Base-by-base conservation (phyloP, 352 stramenopile genomes). In the Globisporangium ultimum region DNA sequence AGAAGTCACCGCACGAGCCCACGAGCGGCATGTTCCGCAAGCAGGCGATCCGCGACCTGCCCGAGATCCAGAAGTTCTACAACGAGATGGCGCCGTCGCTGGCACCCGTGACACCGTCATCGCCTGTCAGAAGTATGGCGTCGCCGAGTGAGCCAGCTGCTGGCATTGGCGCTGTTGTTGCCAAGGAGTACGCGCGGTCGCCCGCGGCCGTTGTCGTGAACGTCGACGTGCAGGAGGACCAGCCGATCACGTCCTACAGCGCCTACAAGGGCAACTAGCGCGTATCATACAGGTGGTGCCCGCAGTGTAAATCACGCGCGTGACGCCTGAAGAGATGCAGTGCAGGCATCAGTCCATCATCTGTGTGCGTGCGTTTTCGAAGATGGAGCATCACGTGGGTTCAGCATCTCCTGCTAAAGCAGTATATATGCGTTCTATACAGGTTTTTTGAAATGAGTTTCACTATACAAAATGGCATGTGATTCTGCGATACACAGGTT, bases 61-160 rank as follows among this genome's bases (percentile, higher is more conserved):
- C 54, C 22, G 50, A 45, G 42, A 66, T 66, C 47, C 60, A 66
- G 38, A 61, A 61, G 47, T 57, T 62, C 47, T 66, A 66, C 54
- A 42, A 7, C 5, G 38, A 56, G 53, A 61, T 66, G 38, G 40
- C 46, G 17, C 22, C 36, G 1, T 13, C 4, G 32, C 4, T 32
- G 24, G 18, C 45, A 50, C 11, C 45, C 9, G 18, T 18, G 6
- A 32, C 45, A 11, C n/a, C 45, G 2, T 12, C 17, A n/a, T 32
- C n/a, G 20, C 45, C 20, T 10, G 15, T 14, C 10, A 22, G 15
- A 5, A 24, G 21, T 21, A 10, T 20, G 32, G 9, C 28, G 15
- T 11, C 18, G 3, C 34, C 36, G 10, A 20, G 17, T 32, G 24
- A 32, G 9, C 55, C 46, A 20, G 55, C 41, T 0, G 55, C 54